Percentiles rank a stretch among this genome's conserved stretches.
These are phyloP conservation scores for Boletus barrowsii DNA, from an alignment of 768 basidiomycete species.

Conservation along the genomic window DNA sequence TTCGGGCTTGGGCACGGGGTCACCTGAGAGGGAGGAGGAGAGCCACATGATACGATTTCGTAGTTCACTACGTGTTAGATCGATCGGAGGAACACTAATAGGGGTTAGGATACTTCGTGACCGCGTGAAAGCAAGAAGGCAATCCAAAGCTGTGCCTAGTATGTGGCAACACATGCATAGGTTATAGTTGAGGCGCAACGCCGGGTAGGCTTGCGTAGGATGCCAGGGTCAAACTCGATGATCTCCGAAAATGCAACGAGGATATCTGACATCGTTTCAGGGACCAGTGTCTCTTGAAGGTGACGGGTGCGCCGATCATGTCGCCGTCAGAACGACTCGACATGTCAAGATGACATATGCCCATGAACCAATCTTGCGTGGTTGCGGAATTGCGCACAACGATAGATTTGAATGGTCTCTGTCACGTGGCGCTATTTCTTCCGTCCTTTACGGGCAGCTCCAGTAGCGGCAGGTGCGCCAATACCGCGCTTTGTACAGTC, in stretches of 20 bases:
- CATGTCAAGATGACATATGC: slow-evolving; percentile 1
- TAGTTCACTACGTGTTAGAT: background rate
- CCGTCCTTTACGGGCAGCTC: slow-evolving; percentile 38
- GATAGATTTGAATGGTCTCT: background rate
- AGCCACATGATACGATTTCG: slow-evolving; percentile 5
- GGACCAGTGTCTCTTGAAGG: background rate
- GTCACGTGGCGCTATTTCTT: slow-evolving; percentile 33
- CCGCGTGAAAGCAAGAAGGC: background rate
- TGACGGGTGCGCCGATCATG: background rate
- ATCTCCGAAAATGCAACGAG: background rate
- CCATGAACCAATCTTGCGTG: background rate
- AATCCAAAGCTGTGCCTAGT: slow-evolving; percentile 1
- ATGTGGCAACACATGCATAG: background rate
- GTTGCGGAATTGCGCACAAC: background rate
- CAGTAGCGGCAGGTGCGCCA: slow-evolving; percentile 28
- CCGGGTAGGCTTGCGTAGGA: background rate
- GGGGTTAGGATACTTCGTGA: slow-evolving; percentile 2
- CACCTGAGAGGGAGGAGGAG: background rate
- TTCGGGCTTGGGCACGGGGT: slow-evolving; percentile 1
- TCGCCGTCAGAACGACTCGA: background rate
- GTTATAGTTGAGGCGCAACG: background rate
- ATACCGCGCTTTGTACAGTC: slow-evolving; percentile 45
- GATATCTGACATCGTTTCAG: background rate
- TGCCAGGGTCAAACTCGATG: background rate
- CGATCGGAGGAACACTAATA: slow-evolving; percentile 3